These are phyloP conservation scores for Bathelium albidoporum DNA, from an alignment of 495 filamentous ascomycete genomes.

Conservation along the genomic window DNA sequence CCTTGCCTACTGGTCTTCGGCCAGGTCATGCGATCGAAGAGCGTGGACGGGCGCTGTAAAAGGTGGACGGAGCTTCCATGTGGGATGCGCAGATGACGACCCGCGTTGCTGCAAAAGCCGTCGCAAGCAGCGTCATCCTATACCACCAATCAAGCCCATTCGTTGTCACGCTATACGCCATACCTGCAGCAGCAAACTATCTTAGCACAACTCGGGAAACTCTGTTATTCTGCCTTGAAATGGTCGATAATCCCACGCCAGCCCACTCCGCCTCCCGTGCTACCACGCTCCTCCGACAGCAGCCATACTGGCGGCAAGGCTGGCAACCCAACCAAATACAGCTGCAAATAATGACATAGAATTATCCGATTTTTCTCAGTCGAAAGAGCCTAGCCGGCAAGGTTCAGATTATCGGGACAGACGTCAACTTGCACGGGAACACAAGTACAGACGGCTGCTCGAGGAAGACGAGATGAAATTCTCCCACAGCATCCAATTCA, in stretches of 20 bases:
- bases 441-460: not conserved
- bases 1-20: not conserved
- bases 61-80: not conserved
- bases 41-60: not conserved
- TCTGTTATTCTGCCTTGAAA: not conserved
- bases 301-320: not conserved
- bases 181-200: not conserved
- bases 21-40: not conserved
- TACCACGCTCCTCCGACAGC: not conserved
- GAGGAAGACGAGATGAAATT: conserved; percentile 90
- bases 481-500: conserved; percentile 98
- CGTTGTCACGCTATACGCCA: not conserved
- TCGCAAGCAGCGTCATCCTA: not conserved
- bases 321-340: not conserved
- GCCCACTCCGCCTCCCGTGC: not conserved
- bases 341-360: not conserved
- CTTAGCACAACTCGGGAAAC: not conserved
- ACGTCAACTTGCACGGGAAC: not conserved
- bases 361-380: not conserved
- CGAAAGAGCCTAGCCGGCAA: not conserved
- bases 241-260: not conserved
- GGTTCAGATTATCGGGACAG: not conserved
- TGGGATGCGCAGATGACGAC: not conserved
- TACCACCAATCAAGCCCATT: not conserved
- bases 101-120: not conserved